Evolutionary conservation across 371 early-diverging fungal species (phyloP).

Genomic region (Mortierella sp.): DNA sequence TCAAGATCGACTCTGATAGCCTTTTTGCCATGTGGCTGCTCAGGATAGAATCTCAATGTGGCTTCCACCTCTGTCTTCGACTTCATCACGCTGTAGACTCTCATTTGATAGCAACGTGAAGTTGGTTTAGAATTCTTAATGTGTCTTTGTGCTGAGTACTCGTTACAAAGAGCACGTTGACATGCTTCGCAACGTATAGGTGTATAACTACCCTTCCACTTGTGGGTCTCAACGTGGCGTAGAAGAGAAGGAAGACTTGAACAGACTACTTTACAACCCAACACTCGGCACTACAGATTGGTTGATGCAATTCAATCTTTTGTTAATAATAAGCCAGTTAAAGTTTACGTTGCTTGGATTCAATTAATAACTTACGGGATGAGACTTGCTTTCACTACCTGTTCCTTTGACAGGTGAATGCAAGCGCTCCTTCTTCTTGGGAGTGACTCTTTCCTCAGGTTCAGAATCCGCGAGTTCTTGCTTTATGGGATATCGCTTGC

Average conservation of each 20-base stretch:
- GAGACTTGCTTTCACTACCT: neutral
- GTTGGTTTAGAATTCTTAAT: slow-evolving; percentile 16
- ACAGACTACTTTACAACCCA: slow-evolving; percentile 23
- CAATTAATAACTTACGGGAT: too few species aligned
- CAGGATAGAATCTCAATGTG: slow-evolving; percentile 40
- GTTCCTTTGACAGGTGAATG: neutral
- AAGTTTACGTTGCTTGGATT: too few species aligned
- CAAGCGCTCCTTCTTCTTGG: neutral
- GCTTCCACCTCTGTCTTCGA: slow-evolving; percentile 31
- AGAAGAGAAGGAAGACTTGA: slow-evolving; percentile 31
- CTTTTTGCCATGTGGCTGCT: slow-evolving; percentile 45
- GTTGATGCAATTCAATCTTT: neutral
- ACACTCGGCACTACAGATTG: slow-evolving; percentile 17
- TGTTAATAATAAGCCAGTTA: too few species aligned
- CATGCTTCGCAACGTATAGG: slow-evolving; percentile 49
- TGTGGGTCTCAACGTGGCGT: slow-evolving; percentile 27
- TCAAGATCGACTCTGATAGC: slow-evolving; percentile 25
- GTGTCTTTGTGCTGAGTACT: slow-evolving; percentile 50
- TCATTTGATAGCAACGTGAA: slow-evolving; percentile 24
- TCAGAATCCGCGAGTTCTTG: neutral
- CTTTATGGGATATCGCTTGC: too few species aligned
- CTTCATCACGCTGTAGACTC: slow-evolving; percentile 47
- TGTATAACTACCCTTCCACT: slow-evolving; percentile 40
- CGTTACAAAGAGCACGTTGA: slow-evolving; percentile 26
- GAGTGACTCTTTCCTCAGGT: neutral